Evolutionary conservation across 2,329 filamentous ascomycete genomes (phyloP).

Genomic region (Sclerotinia subarctica): DNA sequence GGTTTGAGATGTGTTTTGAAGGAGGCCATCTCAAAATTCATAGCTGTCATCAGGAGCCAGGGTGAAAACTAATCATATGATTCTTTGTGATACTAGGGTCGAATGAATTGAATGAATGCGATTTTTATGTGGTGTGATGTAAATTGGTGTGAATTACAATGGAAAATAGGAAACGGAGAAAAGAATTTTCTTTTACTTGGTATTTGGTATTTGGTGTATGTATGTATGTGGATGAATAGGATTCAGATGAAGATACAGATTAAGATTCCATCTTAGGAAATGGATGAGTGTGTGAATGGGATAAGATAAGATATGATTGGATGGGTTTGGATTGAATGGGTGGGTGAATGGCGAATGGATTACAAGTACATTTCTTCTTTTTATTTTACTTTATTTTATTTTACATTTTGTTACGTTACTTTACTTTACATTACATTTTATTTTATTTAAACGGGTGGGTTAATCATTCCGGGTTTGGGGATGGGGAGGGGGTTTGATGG

Average conservation of each 20-base stretch:
- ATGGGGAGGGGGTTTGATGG: too few species aligned
- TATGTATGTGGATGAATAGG: neutral
- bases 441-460: too few species aligned
- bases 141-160: neutral
- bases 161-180: neutral
- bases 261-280: neutral
- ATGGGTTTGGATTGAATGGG: neutral
- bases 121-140: neutral
- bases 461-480: too few species aligned
- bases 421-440: too few species aligned
- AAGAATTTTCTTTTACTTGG: neutral
- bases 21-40: neutral
- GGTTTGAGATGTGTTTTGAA: neutral
- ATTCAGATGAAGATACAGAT: neutral
- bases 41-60: neutral
- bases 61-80: neutral
- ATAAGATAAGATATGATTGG: neutral
- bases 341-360: neutral
- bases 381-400: too few species aligned
- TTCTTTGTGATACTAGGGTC: neutral
- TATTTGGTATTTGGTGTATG: neutral
- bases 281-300: neutral
- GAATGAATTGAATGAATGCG: neutral
- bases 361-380: neutral
- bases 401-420: too few species aligned